Conservation (phyloP, 495 filamentous ascomycete species). For the Letharia lupina region DNA sequence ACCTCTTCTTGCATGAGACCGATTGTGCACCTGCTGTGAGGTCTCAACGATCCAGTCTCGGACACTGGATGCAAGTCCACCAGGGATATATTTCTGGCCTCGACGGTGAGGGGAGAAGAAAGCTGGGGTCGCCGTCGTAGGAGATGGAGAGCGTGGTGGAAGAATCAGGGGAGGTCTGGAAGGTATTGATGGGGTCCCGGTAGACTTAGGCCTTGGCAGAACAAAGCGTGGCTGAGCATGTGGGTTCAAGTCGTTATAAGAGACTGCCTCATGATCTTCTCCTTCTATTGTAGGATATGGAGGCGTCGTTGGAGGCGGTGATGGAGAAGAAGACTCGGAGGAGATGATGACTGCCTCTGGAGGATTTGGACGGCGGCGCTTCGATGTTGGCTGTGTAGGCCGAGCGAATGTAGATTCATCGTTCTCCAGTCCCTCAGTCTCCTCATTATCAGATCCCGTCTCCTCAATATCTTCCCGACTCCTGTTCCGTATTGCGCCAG, state of each 20-base stretch:
- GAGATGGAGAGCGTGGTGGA: constrained; percentile 4
- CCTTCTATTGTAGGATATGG: constrained; percentile 9
- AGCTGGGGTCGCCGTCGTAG: not conserved
- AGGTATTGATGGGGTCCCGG: not conserved
- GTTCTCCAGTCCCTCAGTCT: not conserved
- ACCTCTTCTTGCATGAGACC: constrained; percentile 4
- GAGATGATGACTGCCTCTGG: constrained; percentile 13
- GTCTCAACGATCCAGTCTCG: constrained; percentile 33
- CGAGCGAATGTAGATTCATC: not conserved
- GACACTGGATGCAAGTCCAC: constrained; percentile 31
- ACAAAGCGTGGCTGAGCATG: constrained; percentile 11
- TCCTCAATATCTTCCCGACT: constrained; percentile 17
- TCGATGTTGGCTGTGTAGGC: not conserved
- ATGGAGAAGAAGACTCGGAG: constrained; percentile 8
- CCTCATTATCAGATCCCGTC: constrained; percentile 9
- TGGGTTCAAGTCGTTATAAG: not conserved
- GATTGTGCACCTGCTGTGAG: constrained; percentile 4
- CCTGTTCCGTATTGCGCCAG: not conserved
- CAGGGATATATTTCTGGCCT: constrained; percentile 32
- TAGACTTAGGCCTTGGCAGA: constrained; percentile 3
- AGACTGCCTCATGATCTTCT: not conserved
- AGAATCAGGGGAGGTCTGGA: constrained; percentile 9
- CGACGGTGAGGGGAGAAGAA: constrained; percentile 36
- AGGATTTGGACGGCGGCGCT: constrained; percentile 16
- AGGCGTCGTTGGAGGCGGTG: constrained; percentile 11